Conservation (phyloP, 768 basidiomycete species). For the Termitomyces sp. region DNA sequence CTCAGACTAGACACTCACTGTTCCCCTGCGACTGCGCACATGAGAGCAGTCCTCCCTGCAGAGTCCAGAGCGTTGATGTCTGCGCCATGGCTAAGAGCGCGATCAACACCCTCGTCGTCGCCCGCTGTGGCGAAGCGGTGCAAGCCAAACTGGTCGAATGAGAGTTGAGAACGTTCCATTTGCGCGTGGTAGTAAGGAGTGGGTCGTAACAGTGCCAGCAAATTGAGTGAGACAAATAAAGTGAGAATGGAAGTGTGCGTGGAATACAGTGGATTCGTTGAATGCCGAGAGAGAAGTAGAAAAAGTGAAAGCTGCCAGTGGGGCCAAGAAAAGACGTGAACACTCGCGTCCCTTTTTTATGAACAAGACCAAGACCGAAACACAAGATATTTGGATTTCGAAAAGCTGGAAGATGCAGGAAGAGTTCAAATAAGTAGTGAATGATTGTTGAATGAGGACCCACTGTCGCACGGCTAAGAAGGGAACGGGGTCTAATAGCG, state of each 20-base stretch:
- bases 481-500: slow-evolving; percentile 13
- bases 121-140: slow-evolving; percentile 54
- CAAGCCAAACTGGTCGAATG: slow-evolving; percentile 34
- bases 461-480: slow-evolving; percentile 5
- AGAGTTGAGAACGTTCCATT: slow-evolving; percentile 22
- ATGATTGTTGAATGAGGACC: slow-evolving; percentile 7
- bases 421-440: slow-evolving; percentile 13
- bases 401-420: slow-evolving; percentile 1
- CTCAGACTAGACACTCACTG: slow-evolving; percentile 36
- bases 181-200: slow-evolving; percentile 4
- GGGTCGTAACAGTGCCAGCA: slow-evolving; percentile 9
- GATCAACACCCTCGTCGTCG: slow-evolving; percentile 45
- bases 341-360: slow-evolving; percentile 1
- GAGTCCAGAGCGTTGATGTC: slow-evolving; percentile 64
- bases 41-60: slow-evolving; percentile 55
- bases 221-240: slow-evolving; percentile 5
- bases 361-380: not conserved
- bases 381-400: slow-evolving; percentile 6
- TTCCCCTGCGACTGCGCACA: slow-evolving; percentile 68
- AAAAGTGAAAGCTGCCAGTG: slow-evolving; percentile 6
- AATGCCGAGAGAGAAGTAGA: slow-evolving; percentile 4
- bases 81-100: slow-evolving; percentile 52
- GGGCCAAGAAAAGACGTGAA: slow-evolving; percentile 7
- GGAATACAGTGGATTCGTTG: slow-evolving; percentile 5
- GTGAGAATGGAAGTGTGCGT: slow-evolving; percentile 7